A percentile compares a stretch with the other conserved stretches of the same genome.
phyloP scores from a whole-genome alignment of 805 yeast species.

The Yarrowia deformans region DNA sequence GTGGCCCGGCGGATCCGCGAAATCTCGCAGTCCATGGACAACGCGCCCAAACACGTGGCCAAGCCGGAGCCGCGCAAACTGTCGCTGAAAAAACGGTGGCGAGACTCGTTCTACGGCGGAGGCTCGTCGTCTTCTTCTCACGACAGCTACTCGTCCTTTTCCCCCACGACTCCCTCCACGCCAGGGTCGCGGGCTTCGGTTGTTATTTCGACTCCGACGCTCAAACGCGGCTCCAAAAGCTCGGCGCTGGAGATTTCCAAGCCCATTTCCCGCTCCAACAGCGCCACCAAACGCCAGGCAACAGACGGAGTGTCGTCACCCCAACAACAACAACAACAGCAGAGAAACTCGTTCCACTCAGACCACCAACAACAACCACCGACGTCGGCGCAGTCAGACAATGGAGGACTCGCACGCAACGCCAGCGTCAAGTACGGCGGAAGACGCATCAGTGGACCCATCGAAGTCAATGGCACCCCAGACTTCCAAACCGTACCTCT shows the following conservation, averaged over 20 bases:
- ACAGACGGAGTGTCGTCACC: neutral
- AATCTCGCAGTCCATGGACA: constrained; percentile 16
- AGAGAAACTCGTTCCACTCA: neutral
- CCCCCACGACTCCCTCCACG: neutral
- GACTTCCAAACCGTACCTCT: constrained; percentile 22
- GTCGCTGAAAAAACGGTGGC: constrained; percentile 34
- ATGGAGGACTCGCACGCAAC: neutral
- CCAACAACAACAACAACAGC: no score
- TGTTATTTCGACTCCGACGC: neutral
- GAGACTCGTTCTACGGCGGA: constrained; percentile 17
- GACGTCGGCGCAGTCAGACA: neutral
- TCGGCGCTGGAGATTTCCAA: constrained; percentile 6
- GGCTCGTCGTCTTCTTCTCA: neutral
- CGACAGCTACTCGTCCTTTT: neutral
- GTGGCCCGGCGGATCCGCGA: constrained; percentile 31
- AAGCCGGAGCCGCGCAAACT: constrained; percentile 23
- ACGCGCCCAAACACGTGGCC: neutral
- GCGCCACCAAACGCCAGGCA: neutral
- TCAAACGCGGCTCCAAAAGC: constrained; percentile 1
- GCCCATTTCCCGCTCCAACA: constrained; percentile 3
- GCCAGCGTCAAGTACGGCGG: constrained; percentile 18
- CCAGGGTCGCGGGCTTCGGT: neutral
- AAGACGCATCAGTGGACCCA: constrained; percentile 8
- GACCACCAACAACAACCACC: neutral
- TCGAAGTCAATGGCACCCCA: constrained; percentile 29